phyloP scores from a whole-genome alignment of 306 rosid genomes.

The Fagus crenata region DNA sequence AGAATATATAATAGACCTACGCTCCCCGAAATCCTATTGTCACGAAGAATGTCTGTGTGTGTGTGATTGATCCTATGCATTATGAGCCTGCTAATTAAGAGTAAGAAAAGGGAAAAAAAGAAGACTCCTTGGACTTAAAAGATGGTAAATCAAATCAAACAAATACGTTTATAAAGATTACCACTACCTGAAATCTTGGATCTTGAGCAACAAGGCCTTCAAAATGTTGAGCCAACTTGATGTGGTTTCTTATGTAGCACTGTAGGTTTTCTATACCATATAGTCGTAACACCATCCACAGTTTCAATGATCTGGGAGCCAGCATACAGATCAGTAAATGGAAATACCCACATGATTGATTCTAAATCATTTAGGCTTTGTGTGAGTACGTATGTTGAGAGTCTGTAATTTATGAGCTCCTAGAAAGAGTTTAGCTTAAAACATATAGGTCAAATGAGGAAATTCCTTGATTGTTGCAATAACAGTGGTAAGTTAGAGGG shows the following conservation, averaged over 20 bases:
- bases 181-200: constrained; percentile 72
- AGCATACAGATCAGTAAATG: constrained; percentile 16
- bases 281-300: constrained; percentile 90
- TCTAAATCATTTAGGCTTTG: constrained; percentile 9
- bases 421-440: constrained; percentile 8
- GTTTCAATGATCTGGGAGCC: constrained; percentile 68
- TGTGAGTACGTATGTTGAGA: not conserved
- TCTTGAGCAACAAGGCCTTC: constrained; percentile 69
- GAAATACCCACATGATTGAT: constrained; percentile 12
- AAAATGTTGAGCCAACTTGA: constrained; percentile 68
- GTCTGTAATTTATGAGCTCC: not conserved
- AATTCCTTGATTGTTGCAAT: not conserved
- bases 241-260: constrained; percentile 66
- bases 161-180: not conserved
- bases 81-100: no score
- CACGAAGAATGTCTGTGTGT: no score
- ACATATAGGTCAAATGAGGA: not conserved
- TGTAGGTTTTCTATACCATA: constrained; percentile 82
- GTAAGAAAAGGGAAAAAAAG: no score
- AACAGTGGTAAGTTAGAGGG: not conserved
- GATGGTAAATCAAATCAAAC: not conserved
- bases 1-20: not conserved
- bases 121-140: no score
- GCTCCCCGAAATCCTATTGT: no score
- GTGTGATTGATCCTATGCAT: no score